A percentile compares a stretch with the other conserved stretches of the same genome.
Conservation (phyloP, 371 early-diverging fungal genomes). For the Batrachochytrium dendrobatidis region DNA sequence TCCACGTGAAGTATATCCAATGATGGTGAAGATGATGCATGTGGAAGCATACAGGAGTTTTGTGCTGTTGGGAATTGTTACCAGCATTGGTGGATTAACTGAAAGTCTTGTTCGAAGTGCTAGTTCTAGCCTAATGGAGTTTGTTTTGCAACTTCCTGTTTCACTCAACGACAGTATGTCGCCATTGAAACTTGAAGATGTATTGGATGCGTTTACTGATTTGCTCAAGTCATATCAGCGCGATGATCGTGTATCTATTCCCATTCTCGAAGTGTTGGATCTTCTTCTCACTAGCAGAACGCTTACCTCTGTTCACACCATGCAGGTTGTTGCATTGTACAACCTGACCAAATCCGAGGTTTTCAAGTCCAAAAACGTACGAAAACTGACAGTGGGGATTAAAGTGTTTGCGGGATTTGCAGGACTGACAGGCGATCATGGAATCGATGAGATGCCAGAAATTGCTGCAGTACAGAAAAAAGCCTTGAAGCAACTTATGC, state of each 20-base stretch:
- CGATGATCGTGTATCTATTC: slow-evolving; percentile 58
- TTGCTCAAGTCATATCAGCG: slow-evolving; percentile 41
- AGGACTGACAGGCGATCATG: not conserved
- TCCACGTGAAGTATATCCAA: slow-evolving; percentile 57
- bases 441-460: slow-evolving; percentile 10
- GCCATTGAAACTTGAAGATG: slow-evolving; percentile 22
- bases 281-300: slow-evolving; percentile 54
- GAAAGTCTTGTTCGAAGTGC: slow-evolving; percentile 72
- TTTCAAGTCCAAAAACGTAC: slow-evolving; percentile 27
- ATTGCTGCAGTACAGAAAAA: slow-evolving; percentile 2
- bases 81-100: slow-evolving; percentile 73
- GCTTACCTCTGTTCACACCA: slow-evolving; percentile 10
- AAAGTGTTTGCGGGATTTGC: slow-evolving; percentile 30
- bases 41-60: slow-evolving; percentile 51
- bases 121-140: slow-evolving; percentile 56
- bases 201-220: slow-evolving; percentile 33
- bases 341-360: slow-evolving; percentile 28
- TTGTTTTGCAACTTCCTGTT: slow-evolving; percentile 40
- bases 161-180: slow-evolving; percentile 5
- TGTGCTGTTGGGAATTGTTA: slow-evolving; percentile 57
- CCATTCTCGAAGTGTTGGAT: slow-evolving; percentile 60
- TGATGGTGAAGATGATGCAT: slow-evolving; percentile 49
- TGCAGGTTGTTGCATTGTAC: slow-evolving; percentile 10
- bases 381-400: slow-evolving; percentile 34
- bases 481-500: slow-evolving; percentile 23